Evolutionary conservation across 805 yeast species (phyloP).

Genomic region (Cyberlindnera maclurae): DNA sequence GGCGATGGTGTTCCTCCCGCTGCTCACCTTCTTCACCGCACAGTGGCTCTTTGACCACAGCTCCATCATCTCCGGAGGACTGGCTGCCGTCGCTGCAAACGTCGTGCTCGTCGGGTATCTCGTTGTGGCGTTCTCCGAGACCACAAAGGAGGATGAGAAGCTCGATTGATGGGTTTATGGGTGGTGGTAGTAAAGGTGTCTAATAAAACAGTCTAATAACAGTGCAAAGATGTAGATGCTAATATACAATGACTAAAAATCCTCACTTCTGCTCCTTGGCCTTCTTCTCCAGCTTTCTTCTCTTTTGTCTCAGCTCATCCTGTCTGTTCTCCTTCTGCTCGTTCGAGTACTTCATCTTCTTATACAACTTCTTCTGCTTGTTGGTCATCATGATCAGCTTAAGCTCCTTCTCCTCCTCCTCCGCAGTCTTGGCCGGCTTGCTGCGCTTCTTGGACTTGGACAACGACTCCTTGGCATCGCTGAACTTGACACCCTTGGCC

Average conservation of each 20-base stretch:
- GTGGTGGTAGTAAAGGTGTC: too few relatives aligned
- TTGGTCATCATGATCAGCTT: conserved; percentile 96
- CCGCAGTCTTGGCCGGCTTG: conserved; percentile 35
- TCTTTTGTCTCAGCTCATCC: conserved; percentile 61
- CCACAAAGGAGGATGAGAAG: conserved; percentile 28
- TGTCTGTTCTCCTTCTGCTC: conserved; percentile 74
- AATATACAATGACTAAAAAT: not conserved
- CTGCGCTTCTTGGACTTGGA: conserved; percentile 28
- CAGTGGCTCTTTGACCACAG: conserved; percentile 36
- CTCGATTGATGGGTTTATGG: conserved; percentile 14
- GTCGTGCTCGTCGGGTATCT: conserved; percentile 67
- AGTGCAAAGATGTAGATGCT: too few relatives aligned
- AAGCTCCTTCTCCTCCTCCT: conserved; percentile 78
- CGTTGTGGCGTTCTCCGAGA: conserved; percentile 68
- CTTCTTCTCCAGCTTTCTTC: conserved; percentile 45
- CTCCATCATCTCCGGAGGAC: conserved; percentile 66
- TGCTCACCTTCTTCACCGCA: conserved; percentile 51
- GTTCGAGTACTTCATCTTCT: conserved; percentile 89
- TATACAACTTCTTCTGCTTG: conserved; percentile 89
- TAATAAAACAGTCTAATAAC: too few relatives aligned
- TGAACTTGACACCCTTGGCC: conserved; percentile 76
- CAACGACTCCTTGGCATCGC: conserved; percentile 37
- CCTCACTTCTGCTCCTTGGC: not conserved
- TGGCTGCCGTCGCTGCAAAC: conserved; percentile 74
- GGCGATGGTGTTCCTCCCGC: conserved; percentile 66